phyloP scores from a whole-genome alignment of 1,139 yeast species.

The Hanseniaspora gamundiae region DNA sequence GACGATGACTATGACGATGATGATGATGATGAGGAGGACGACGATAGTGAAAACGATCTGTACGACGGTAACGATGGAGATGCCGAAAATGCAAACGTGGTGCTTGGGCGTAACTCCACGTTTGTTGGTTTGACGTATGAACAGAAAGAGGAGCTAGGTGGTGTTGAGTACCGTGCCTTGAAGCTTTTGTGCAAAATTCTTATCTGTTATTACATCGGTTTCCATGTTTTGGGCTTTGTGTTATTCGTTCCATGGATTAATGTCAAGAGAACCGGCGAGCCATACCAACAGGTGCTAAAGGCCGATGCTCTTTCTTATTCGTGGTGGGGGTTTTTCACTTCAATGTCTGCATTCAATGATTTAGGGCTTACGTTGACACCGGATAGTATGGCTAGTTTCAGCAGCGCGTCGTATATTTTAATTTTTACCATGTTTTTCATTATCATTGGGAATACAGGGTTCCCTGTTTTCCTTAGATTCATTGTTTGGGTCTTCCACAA shows the following conservation, averaged over 20 bases:
- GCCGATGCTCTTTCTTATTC: slow-evolving; percentile 52
- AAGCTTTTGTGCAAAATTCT: slow-evolving; percentile 63
- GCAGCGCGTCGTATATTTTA: slow-evolving; percentile 49
- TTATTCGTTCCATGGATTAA: slow-evolving; percentile 59
- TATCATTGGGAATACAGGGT: slow-evolving; percentile 87
- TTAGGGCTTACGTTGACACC: slow-evolving; percentile 73
- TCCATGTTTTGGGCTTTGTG: slow-evolving; percentile 49
- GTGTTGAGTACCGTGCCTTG: slow-evolving; percentile 88
- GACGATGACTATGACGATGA: slow-evolving; percentile 13
- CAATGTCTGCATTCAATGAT: slow-evolving; percentile 70
- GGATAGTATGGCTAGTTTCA: slow-evolving; percentile 61
- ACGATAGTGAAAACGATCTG: slow-evolving; percentile 10
- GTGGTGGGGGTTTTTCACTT: slow-evolving; percentile 90
- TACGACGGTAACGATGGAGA: slow-evolving; percentile 18
- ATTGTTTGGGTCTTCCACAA: slow-evolving; percentile 71
- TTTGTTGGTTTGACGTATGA: slow-evolving; percentile 70
- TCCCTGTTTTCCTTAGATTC: slow-evolving; percentile 69
- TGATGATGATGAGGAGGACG: slow-evolving; percentile 17
- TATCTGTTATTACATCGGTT: slow-evolving; percentile 58
- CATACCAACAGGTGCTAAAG: slow-evolving; percentile 28
- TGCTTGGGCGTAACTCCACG: slow-evolving; percentile 86
- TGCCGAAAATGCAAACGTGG: not conserved
- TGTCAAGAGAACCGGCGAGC: slow-evolving; percentile 28
- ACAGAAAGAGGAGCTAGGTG: slow-evolving; percentile 91
- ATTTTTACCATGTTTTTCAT: slow-evolving; percentile 55